phyloP scores from a whole-genome alignment of 805 yeast species.

The Lachancea thermotolerans region DNA sequence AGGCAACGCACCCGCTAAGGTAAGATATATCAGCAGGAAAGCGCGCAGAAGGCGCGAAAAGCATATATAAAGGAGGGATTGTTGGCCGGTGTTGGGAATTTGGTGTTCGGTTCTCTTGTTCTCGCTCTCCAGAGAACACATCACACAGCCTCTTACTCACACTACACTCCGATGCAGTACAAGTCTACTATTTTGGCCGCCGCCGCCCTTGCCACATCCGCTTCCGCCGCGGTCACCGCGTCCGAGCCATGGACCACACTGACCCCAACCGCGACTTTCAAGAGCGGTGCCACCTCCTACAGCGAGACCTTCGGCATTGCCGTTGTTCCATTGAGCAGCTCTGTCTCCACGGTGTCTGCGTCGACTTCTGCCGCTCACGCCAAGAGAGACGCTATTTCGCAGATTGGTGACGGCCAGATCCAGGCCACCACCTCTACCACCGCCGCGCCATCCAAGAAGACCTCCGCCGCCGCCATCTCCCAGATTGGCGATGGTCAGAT shows the following conservation, averaged over 20 bases:
- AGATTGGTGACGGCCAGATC: conserved; percentile 46
- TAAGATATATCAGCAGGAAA: too few relatives aligned
- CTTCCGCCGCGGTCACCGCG: conserved; percentile 36
- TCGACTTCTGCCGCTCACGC: conserved; percentile 46
- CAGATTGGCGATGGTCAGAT: conserved; percentile 29
- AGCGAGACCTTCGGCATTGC: conserved; percentile 39
- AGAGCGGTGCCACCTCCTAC: conserved; percentile 34
- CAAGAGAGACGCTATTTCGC: conserved; percentile 44
- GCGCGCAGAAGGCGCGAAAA: too few relatives aligned
- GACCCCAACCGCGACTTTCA: conserved; percentile 36
- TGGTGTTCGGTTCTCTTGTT: too few relatives aligned
- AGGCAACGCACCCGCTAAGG: too few relatives aligned
- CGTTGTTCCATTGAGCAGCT: conserved; percentile 33
- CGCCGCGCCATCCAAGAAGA: conserved; percentile 26
- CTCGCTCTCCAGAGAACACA: too few relatives aligned
- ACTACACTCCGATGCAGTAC: conserved; percentile 7
- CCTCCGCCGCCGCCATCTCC: conserved; percentile 32
- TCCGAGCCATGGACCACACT: conserved; percentile 38
- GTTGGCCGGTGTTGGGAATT: too few relatives aligned
- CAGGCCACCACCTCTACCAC: conserved; percentile 37
- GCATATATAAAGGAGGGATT: too few relatives aligned
- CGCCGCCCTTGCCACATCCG: conserved; percentile 32
- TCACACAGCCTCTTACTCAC: background rate
- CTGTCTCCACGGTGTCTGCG: too few relatives aligned
- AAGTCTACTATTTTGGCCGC: conserved; percentile 25